Evolutionary conservation across 1,284 basidiomycete species (phyloP), one percentile per base, ranked within the genome.

Genomic region (Marasmius tenuissimus): DNA sequence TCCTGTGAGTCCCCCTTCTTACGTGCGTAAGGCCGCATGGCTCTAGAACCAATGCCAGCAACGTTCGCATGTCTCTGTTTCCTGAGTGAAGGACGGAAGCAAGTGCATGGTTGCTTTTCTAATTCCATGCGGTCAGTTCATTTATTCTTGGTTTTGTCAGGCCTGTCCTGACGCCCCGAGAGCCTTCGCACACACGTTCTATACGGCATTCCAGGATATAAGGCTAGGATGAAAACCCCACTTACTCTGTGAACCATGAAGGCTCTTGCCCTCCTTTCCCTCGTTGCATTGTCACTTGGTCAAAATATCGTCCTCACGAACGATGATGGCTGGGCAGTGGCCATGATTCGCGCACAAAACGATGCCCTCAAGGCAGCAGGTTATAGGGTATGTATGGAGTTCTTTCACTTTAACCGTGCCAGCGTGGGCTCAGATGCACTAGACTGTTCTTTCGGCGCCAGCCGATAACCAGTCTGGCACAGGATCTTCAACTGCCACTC

Each of bases 401-500:
- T 47, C 37, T 20, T 11, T 10, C 12, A 53, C 48, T 38, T 14
- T 52, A 27, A 34, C 27, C 27, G 27, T 27, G 50, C 18, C n/a
- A 27, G 18, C 54, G 11, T 12, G 53, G 40, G 54, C 35, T 27
- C 22, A 38, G 48, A 27, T 54, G 2, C 42, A 37, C 18, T 51
- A 76, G 74, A 71, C 74, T 20, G 67, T 81, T 1, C 66, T 82
- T 1, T 81, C 80, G 1, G 70, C 75, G 0, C 80, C 81, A 1
- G 79, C 80, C 4, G 66, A 77, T 54, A 76, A 82, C 64, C 65
- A 77, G 62, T 81, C 80, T 3, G 81, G 80, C 3, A 77, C 73
- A 4, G 76, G 80, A 2, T 81, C 79, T 1, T 69, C 70, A 11
- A 67, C 67, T 11, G 67, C 70, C 4, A 68, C 70, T 9, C 67